Evolutionary conservation across 305 asterid genomes (phyloP).

Genomic region (Fraxinus dipetala): DNA sequence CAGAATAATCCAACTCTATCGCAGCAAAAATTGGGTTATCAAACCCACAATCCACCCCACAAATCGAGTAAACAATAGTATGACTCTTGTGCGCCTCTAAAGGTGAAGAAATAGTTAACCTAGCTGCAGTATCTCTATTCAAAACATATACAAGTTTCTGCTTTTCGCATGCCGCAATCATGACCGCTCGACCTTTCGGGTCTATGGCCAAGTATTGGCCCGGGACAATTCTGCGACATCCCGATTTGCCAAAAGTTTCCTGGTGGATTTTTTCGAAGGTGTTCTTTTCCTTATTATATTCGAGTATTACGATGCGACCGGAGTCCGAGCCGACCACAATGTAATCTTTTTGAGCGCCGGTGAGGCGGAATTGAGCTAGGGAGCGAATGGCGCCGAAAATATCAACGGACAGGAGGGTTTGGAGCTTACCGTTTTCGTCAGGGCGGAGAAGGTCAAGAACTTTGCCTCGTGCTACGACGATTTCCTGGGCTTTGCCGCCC

Average conservation of each 20-base stretch:
- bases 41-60: slow-evolving; percentile 95
- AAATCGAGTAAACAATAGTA: slow-evolving; percentile 68
- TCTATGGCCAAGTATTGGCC: slow-evolving; percentile 93
- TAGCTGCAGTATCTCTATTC: slow-evolving; percentile 94
- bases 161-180: slow-evolving; percentile 96
- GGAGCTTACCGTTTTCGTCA: slow-evolving; percentile 90
- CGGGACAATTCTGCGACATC: slow-evolving; percentile 90
- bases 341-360: slow-evolving; percentile 93
- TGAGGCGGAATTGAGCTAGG: slow-evolving; percentile 85
- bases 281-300: slow-evolving; percentile 83
- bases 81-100: slow-evolving; percentile 97
- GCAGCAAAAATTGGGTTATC: slow-evolving; percentile 97
- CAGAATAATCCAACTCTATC: slow-evolving; percentile 87
- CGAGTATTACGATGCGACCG: slow-evolving; percentile 82
- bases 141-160: slow-evolving; percentile 97
- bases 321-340: slow-evolving; percentile 96
- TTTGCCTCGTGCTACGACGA: slow-evolving; percentile 89
- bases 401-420: slow-evolving; percentile 78
- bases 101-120: slow-evolving; percentile 90
- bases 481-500: slow-evolving; percentile 86
- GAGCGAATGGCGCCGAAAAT: slow-evolving; percentile 90
- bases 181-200: slow-evolving; percentile 98
- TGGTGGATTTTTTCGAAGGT: slow-evolving; percentile 79
- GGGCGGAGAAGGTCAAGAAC: slow-evolving; percentile 94
- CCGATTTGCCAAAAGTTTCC: slow-evolving; percentile 97